Percentiles rank a stretch among this genome's conserved stretches.
Conservation (phyloP, 352 stramenopile genomes). For the Phytophthora melonis region DNA sequence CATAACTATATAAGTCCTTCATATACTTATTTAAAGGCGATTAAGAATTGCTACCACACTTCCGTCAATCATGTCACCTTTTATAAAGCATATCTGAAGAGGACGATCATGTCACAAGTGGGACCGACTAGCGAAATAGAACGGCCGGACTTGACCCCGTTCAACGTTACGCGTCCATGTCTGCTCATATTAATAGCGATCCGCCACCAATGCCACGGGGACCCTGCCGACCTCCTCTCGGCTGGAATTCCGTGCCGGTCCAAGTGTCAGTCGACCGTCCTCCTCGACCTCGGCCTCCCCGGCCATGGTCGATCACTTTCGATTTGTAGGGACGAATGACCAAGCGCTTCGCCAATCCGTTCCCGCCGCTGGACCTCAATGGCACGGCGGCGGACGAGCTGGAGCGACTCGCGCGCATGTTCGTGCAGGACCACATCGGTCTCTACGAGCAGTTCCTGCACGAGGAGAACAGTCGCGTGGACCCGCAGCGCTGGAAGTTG, state of each 20-base stretch:
- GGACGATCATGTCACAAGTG: constrained; percentile 1
- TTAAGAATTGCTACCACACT: neutral
- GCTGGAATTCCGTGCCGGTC: constrained; percentile 5
- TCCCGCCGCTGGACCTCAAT: constrained; percentile 44
- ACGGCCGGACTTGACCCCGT: constrained; percentile 8
- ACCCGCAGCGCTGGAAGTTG: constrained; percentile 50
- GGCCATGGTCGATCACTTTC: constrained; percentile 16
- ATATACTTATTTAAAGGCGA: constrained; percentile 10
- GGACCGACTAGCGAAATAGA: constrained; percentile 24
- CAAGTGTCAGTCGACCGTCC: neutral
- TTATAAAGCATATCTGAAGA: neutral
- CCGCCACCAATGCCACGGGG: neutral
- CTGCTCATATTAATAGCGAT: constrained; percentile 11
- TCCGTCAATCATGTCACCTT: neutral
- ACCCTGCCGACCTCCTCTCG: constrained; percentile 3
- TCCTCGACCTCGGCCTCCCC: neutral
- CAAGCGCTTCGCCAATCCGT: constrained; percentile 55
- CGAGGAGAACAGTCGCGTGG: constrained; percentile 43
- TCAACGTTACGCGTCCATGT: constrained; percentile 15
- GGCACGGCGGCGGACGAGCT: constrained; percentile 37
- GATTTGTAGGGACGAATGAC: constrained; percentile 30
- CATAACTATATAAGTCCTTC: neutral
- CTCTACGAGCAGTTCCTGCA: constrained; percentile 54
- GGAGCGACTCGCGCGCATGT: constrained; percentile 38
- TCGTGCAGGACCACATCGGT: constrained; percentile 51